Evolutionary conservation across 1,284 basidiomycete species (phyloP), one percentile per base, ranked within the genome.

Genomic region (Meira nashicola): DNA sequence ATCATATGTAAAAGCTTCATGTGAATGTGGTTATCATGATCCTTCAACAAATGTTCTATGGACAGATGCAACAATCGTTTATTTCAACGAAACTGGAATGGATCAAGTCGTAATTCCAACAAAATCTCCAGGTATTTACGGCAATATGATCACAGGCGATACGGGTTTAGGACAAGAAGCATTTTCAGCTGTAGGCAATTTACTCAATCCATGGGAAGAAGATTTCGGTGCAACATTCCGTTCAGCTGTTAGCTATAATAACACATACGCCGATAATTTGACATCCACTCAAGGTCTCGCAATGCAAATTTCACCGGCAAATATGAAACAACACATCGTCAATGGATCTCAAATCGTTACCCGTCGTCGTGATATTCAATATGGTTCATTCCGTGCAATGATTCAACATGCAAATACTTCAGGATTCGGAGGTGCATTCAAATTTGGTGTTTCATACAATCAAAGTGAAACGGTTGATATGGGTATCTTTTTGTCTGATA

Each of bases 1-100:
- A 33, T 33, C 28, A 33, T 33, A 3, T 4, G 28, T 8, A 33
- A 33, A 25, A 38, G 50, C 38, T 5, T 17, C 50, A 14, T 73
- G 71, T 64, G 65, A 69, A 46, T 73, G 71, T 53, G 71, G 71
- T 10, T 73, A 70, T 52, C 64, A 62, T 11, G 71, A 73, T 51
- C 70, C 70, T 11, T 48, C 62, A 48, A 73, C 71, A 44, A 50
- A 66, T 25, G 62, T 56, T 0, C 62, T 73, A 17, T 74, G 70
- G 70, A 74, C 71, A 28, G 71, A 71, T 44, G 63, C 68, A 9
- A 55, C 65, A 51, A 73, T 74, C 59, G 67, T 64, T 47, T 74
- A 74, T 51, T 74, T 72, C 51, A 74, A 74, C 64, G 72, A 74
- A 38, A 51, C 70, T 64, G 68, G 64, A 17, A 39, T 67, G 39